phyloP scores from a whole-genome alignment of 345 rosid species.

The Microcos paniculata region DNA sequence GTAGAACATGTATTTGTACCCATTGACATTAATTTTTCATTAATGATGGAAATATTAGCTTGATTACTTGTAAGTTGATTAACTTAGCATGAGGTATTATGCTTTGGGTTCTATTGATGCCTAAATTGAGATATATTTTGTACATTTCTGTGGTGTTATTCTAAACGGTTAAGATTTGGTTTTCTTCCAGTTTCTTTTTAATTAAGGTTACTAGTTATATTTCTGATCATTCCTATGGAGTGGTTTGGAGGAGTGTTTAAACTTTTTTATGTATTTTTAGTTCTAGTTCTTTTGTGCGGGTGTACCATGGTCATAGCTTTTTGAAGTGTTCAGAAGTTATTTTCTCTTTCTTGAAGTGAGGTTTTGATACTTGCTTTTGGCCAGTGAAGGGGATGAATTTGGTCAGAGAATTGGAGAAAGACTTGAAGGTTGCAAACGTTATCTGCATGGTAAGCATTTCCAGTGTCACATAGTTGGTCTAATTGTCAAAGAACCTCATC shows the following conservation, averaged over 20 bases:
- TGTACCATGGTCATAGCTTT: not conserved
- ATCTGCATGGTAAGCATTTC: slow-evolving; percentile 78
- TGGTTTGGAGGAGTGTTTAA: not conserved
- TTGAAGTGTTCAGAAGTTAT: slow-evolving; percentile 5
- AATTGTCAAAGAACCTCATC: not conserved
- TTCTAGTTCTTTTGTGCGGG: not conserved
- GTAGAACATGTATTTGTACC: not conserved
- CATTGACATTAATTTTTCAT: not conserved
- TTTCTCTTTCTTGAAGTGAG: slow-evolving; percentile 5
- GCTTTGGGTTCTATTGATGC: slow-evolving; percentile 2
- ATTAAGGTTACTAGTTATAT: not conserved
- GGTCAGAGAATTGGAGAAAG: slow-evolving; percentile 96
- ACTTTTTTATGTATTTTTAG: not conserved
- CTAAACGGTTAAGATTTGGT: not conserved
- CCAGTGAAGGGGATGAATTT: slow-evolving; percentile 99
- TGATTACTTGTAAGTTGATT: not conserved
- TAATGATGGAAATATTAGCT: not conserved
- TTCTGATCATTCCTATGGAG: not conserved
- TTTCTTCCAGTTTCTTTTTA: not conserved
- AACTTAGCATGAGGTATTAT: not conserved
- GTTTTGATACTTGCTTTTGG: slow-evolving; percentile 51
- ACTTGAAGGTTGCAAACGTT: slow-evolving; percentile 92
- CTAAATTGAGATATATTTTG: not conserved
- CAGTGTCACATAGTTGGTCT: not conserved
- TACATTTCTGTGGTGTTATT: not conserved